Percentiles rank a stretch among this genome's conserved stretches.
Conservation (phyloP, 306 rosid genomes). For the Prunus mongolica region DNA sequence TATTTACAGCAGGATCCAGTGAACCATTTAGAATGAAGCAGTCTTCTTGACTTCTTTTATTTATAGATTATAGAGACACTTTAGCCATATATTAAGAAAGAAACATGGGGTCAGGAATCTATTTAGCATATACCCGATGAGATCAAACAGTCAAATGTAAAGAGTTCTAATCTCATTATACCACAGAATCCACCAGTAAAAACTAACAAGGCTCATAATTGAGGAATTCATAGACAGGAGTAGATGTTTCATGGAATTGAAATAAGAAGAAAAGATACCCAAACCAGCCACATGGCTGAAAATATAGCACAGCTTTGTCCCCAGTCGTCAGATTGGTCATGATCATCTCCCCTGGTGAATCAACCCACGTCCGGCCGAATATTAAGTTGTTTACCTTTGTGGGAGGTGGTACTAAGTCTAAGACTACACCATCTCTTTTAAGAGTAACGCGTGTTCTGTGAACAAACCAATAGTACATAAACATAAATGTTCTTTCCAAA, state of each 20-base stretch:
- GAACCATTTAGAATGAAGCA: background rate
- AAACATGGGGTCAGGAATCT: background rate
- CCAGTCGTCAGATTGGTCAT: constrained; percentile 82
- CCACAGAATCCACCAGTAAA: background rate
- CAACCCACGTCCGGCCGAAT: constrained; percentile 94
- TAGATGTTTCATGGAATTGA: constrained; percentile 12
- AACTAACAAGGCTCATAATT: background rate
- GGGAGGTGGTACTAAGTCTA: constrained; percentile 92
- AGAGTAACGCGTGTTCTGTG: constrained; percentile 81
- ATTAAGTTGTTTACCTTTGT: constrained; percentile 91
- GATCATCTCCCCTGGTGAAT: constrained; percentile 91
- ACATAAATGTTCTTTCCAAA: background rate
- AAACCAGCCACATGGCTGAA: constrained; percentile 98
- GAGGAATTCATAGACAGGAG: background rate
- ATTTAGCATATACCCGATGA: background rate
- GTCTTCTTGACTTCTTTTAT: background rate
- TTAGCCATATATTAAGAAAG: background rate
- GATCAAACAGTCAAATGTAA: background rate
- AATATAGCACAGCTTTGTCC: constrained; percentile 78
- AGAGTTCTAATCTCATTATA: background rate
- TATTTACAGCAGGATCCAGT: background rate
- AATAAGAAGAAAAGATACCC: constrained; percentile 48
- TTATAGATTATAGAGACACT: background rate
- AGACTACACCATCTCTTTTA: constrained; percentile 69
- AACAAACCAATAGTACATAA: constrained; percentile 6